A percentile compares a stretch with the other conserved stretches of the same genome.
phyloP scores from a whole-genome alignment of 2,329 filamentous ascomycete species.

The Colletotrichum viniferum region DNA sequence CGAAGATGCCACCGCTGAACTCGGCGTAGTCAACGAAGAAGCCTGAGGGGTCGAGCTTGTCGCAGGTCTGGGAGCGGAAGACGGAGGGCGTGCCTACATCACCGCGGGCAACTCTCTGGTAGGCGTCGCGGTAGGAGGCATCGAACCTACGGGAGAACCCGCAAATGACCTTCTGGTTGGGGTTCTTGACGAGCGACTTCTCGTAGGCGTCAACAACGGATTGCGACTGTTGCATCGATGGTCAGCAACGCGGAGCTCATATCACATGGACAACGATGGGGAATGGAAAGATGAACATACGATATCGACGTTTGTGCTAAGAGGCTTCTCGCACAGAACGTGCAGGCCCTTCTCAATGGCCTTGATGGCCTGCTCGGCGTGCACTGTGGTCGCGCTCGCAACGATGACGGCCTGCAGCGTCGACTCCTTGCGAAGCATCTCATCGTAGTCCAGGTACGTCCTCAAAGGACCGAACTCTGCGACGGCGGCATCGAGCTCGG shows the following conservation, averaged over 20 bases:
- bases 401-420: conserved; percentile 43
- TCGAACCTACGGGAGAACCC: conserved; percentile 57
- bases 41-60: conserved; percentile 67
- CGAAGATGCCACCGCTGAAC: conserved; percentile 71
- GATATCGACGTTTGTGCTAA: conserved; percentile 62
- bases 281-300: conserved; percentile 40
- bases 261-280: not conserved
- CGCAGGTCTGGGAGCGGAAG: conserved; percentile 70
- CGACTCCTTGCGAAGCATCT: conserved; percentile 7
- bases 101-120: conserved; percentile 53
- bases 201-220: conserved; percentile 61
- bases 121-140: conserved; percentile 65
- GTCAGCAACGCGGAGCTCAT: not conserved
- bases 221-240: conserved; percentile 49
- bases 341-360: conserved; percentile 60
- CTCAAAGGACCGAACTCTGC: conserved; percentile 4
- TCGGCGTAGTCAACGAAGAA: conserved; percentile 73
- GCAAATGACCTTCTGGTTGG: conserved; percentile 66
- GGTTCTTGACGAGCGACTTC: conserved; percentile 40
- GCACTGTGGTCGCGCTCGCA: conserved; percentile 52
- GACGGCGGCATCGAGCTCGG: conserved; percentile 12
- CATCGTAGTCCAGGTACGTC: conserved; percentile 10
- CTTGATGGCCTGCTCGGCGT: conserved; percentile 61
- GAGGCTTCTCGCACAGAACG: conserved; percentile 64
- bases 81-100: conserved; percentile 64